phyloP scores from a whole-genome alignment of 768 basidiomycete genomes.

The Termitomyces sp. region DNA sequence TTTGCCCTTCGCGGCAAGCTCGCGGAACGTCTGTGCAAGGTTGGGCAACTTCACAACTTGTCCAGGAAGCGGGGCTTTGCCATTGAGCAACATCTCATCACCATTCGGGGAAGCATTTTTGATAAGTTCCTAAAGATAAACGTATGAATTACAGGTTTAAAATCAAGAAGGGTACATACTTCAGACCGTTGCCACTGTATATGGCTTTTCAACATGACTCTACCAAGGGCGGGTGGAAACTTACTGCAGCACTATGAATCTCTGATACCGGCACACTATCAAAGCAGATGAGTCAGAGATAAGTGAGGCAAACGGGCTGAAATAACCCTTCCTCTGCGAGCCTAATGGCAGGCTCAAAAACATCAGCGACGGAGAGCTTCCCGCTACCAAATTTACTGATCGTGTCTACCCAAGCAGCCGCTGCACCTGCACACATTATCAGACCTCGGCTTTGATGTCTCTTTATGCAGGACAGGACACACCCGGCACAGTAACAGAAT shows the following conservation, averaged over 20 bases:
- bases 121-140: constrained; percentile 45
- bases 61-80: constrained; percentile 79
- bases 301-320: neutral
- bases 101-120: constrained; percentile 82
- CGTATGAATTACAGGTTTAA: neutral
- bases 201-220: neutral
- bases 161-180: constrained; percentile 20
- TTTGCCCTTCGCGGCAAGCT: constrained; percentile 75
- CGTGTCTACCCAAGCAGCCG: constrained; percentile 93
- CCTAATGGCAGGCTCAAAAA: constrained; percentile 84
- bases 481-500: constrained; percentile 90
- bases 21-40: constrained; percentile 79
- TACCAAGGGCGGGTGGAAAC: constrained; percentile 3
- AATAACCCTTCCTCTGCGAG: constrained; percentile 86
- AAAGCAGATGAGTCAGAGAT: neutral
- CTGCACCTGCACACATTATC: constrained; percentile 52
- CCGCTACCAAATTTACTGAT: constrained; percentile 80
- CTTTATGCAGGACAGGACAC: neutral
- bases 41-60: constrained; percentile 78
- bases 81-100: constrained; percentile 80
- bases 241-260: constrained; percentile 58
- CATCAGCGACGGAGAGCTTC: constrained; percentile 52
- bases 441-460: neutral
- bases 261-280: constrained; percentile 83
- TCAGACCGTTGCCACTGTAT: constrained; percentile 55